A percentile compares a stretch with the other conserved stretches of the same genome.
Conservation (phyloP, 345 rosid genomes). For the Arabis hirsuta region DNA sequence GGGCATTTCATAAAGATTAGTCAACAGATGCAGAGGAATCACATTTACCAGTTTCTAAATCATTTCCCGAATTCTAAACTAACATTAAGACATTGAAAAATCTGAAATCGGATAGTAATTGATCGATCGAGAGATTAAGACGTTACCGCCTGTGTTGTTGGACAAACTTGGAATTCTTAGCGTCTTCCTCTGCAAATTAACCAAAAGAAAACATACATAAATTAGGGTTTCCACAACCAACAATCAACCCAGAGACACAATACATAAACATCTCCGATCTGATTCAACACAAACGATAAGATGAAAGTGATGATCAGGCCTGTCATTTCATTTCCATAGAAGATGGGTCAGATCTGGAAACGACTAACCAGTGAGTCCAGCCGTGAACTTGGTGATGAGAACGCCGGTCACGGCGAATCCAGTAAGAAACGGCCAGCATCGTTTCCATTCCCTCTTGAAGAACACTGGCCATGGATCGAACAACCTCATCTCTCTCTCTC, state of each 20-base stretch:
- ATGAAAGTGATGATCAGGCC: background rate
- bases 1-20: background rate
- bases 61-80: background rate
- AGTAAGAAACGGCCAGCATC: constrained; percentile 85
- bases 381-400: constrained; percentile 70
- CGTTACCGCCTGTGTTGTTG: constrained; percentile 80
- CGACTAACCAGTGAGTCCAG: constrained; percentile 70
- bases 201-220: background rate
- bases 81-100: background rate
- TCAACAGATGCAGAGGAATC: constrained; percentile 10
- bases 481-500: constrained; percentile 44
- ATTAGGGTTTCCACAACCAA: constrained; percentile 30
- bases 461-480: constrained; percentile 86
- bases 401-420: constrained; percentile 82
- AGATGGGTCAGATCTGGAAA: constrained; percentile 39
- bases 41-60: background rate
- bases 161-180: constrained; percentile 81
- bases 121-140: background rate
- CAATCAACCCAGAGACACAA: constrained; percentile 1
- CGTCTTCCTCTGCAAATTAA: constrained; percentile 79
- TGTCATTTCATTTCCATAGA: background rate
- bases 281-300: background rate
- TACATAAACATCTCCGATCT: background rate
- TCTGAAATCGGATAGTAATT: background rate
- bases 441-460: constrained; percentile 83